Base-by-base conservation (phyloP, 352 stramenopile genomes). In the Pilasporangium apinafurcum region DNA sequence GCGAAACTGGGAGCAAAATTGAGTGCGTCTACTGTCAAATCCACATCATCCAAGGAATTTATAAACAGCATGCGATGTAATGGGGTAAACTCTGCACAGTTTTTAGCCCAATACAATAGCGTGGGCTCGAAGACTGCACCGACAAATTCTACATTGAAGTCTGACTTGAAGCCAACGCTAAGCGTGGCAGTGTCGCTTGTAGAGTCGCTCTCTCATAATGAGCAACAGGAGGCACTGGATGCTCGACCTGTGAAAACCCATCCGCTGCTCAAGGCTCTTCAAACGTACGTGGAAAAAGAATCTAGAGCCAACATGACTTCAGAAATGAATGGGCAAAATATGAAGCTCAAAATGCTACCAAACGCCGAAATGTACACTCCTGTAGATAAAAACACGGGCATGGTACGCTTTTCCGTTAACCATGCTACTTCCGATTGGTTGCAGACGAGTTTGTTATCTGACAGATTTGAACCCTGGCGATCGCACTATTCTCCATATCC, bases 151-250 rank as follows among this genome's bases (percentile, higher is more conserved):
- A 28, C 43, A 1, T n/a, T 37, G 22, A 33, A 24, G 3, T 44
- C 34, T 16, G 66, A 79, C 14, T 20, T 30, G 1, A 83, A 76
- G 16, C 70, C 68, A 14, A 59, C 65, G 4, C 47, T 78, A 4
- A 86, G 70, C 50, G 66, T 88, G 12, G 76, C 70, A 4, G 72
- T 85, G 12, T 88, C 76, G 7, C 52, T 88, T 3, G 76, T 86
- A 3, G 72, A 79, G 17, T 88, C 76, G 4, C 58, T 88, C 24
- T 86, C 76, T 37, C 66, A 85, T 44, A 67, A 74, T 37, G 70
- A 88, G 36, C 65, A 88, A 39, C 76, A 84, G 31, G 76, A 88
- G 36, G 73, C 53, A 24, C 48, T 88, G 4, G 73, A 86, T 35
- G 54, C 48, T 3, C 67, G 72, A n/a, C 73, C 73, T 0, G 45